Evolutionary conservation across 1,284 basidiomycete genomes (phyloP).

Genomic region (Peniophora sp.): DNA sequence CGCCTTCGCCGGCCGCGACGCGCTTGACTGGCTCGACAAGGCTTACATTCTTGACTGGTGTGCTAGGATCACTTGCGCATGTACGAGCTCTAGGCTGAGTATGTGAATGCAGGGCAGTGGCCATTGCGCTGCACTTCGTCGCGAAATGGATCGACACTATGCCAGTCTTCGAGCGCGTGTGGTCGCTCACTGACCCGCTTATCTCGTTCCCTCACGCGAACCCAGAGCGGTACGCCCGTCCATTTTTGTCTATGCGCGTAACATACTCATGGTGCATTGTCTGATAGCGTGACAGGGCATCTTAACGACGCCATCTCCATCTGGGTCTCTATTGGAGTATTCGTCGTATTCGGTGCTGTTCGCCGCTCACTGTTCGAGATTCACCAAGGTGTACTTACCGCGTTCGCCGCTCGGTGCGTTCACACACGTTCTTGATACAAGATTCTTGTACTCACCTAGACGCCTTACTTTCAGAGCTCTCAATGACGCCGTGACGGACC

Average conservation of each 20-base stretch:
- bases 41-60: constrained; percentile 31
- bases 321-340: constrained; percentile 33
- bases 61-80: not conserved
- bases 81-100: not conserved
- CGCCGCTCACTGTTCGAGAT: constrained; percentile 40
- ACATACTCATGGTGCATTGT: not conserved
- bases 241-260: not conserved
- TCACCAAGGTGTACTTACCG: constrained; percentile 48
- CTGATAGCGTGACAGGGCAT: constrained; percentile 35
- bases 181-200: constrained; percentile 39
- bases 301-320: constrained; percentile 40
- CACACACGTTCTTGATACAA: not conserved
- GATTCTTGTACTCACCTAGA: not conserved
- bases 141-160: constrained; percentile 28
- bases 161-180: constrained; percentile 47
- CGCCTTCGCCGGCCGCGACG: constrained; percentile 24
- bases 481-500: constrained; percentile 39
- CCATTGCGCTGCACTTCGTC: constrained; percentile 34
- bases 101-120: constrained; percentile 29
- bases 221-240: constrained; percentile 34
- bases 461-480: constrained; percentile 28
- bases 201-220: constrained; percentile 42
- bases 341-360: constrained; percentile 27
- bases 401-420: constrained; percentile 39
- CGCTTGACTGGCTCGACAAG: constrained; percentile 38